phyloP scores from a whole-genome alignment of 257 asterid species.

The Petunia secreta region DNA sequence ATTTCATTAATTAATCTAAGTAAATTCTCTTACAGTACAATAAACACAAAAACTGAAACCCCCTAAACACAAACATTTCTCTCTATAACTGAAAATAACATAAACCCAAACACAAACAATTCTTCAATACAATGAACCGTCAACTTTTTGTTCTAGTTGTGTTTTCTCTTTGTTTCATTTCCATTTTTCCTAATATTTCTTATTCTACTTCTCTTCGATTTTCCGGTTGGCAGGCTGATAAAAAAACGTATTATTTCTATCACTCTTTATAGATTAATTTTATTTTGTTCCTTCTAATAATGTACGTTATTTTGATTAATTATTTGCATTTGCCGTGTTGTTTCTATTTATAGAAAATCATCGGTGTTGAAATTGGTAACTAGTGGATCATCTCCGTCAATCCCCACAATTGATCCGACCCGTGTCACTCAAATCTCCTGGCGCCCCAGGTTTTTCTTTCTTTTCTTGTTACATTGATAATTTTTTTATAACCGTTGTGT shows the following conservation, averaged over 20 bases:
- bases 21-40: no score
- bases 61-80: neutral
- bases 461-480: neutral
- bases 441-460: conserved; percentile 64
- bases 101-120: conserved; percentile 22
- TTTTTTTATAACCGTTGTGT: neutral
- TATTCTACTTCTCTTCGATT: conserved; percentile 35
- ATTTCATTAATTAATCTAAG: no score
- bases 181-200: conserved; percentile 29
- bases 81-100: neutral
- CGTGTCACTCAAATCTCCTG: conserved; percentile 86
- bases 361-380: conserved; percentile 50
- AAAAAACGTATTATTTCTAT: conserved; percentile 24
- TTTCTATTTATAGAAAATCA: conserved; percentile 45
- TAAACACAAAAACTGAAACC: neutral
- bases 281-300: neutral
- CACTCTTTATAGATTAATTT: neutral
- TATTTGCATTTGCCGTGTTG: neutral
- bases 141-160: conserved; percentile 32
- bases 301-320: conserved; percentile 34
- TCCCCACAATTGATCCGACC: conserved; percentile 73
- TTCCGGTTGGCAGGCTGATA: conserved; percentile 49
- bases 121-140: neutral
- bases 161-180: conserved; percentile 45
- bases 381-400: conserved; percentile 49